Conservation (phyloP, 371 early-diverging fungal species). For the Rhizomucor miehei region DNA sequence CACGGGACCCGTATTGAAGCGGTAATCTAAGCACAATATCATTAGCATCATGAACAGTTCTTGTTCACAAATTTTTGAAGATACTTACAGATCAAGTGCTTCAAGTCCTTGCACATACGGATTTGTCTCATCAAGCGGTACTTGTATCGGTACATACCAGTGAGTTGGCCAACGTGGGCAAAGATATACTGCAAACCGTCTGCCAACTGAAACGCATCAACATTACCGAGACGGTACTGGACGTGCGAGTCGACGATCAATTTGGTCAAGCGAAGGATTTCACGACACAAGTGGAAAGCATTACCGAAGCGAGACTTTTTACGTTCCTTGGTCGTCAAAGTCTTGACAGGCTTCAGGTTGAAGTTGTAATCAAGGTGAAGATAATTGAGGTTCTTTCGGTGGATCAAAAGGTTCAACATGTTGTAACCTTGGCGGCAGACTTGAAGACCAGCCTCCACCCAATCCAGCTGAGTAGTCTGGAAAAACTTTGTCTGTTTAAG, state of each 20-base stretch:
- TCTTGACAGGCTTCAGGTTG: slow-evolving; percentile 96
- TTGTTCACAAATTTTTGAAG: neutral
- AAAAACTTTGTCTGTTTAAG: slow-evolving; percentile 97
- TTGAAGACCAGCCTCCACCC: slow-evolving; percentile 98
- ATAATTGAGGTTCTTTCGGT: slow-evolving; percentile 96
- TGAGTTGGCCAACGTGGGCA: slow-evolving; percentile 98
- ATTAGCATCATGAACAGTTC: neutral
- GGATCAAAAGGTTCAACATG: slow-evolving; percentile 97
- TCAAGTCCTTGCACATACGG: slow-evolving; percentile 94
- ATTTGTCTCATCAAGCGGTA: slow-evolving; percentile 98
- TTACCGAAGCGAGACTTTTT: slow-evolving; percentile 99
- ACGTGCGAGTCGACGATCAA: slow-evolving; percentile 97
- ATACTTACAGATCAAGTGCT: slow-evolving; percentile 79
- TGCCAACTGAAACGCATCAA: slow-evolving; percentile 96
- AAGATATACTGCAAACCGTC: slow-evolving; percentile 98
- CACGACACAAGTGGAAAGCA: slow-evolving; percentile 94
- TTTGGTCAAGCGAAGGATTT: slow-evolving; percentile 97
- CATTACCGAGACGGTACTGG: slow-evolving; percentile 95
- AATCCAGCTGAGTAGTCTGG: slow-evolving; percentile 96
- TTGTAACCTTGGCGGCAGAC: slow-evolving; percentile 98
- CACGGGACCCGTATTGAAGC: slow-evolving; percentile 97
- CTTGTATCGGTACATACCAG: slow-evolving; percentile 99
- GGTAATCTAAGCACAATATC: slow-evolving; percentile 51
- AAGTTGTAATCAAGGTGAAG: slow-evolving; percentile 98
- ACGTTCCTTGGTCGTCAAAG: slow-evolving; percentile 99